Conservation (phyloP, 495 filamentous ascomycete genomes). For the Pseudomonodictys pantanalensis region DNA sequence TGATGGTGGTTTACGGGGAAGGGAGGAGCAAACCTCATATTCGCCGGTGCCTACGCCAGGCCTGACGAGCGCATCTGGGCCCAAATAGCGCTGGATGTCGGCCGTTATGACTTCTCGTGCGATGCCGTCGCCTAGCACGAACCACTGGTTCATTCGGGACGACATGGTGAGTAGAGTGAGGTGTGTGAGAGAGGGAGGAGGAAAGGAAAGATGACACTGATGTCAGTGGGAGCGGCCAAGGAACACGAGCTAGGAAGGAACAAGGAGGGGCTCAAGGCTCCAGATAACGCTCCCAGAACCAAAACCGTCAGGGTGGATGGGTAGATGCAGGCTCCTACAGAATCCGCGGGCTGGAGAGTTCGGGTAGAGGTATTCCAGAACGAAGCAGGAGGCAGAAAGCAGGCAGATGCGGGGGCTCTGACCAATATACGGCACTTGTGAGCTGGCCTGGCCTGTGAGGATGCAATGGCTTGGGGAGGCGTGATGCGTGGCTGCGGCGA, state of each 20-base stretch:
- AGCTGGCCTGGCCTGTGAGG: neutral
- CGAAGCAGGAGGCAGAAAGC: conserved; percentile 12
- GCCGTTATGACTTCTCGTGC: conserved; percentile 90
- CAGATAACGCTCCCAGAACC: conserved; percentile 31
- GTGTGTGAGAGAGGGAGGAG: conserved; percentile 12
- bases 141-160: conserved; percentile 47
- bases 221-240: conserved; percentile 31
- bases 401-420: conserved; percentile 30
- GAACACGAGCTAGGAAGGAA: conserved; percentile 22
- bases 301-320: conserved; percentile 11
- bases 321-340: conserved; percentile 10
- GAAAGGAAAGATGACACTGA: conserved; percentile 31
- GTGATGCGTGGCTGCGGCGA: conserved; percentile 28
- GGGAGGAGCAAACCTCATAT: conserved; percentile 23
- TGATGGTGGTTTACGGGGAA: conserved; percentile 10
- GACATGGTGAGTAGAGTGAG: conserved; percentile 18
- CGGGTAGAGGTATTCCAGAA: conserved; percentile 31
- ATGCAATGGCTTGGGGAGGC: conserved; percentile 17
- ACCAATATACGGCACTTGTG: conserved; percentile 33
- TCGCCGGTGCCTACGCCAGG: conserved; percentile 56
- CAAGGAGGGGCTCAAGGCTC: conserved; percentile 23
- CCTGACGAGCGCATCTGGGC: conserved; percentile 84
- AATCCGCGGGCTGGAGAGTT: conserved; percentile 20
- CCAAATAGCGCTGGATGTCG: conserved; percentile 91
- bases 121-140: conserved; percentile 85